Conservation (phyloP, 2,329 filamentous ascomycete genomes). For the Juglanconis sp. region DNA sequence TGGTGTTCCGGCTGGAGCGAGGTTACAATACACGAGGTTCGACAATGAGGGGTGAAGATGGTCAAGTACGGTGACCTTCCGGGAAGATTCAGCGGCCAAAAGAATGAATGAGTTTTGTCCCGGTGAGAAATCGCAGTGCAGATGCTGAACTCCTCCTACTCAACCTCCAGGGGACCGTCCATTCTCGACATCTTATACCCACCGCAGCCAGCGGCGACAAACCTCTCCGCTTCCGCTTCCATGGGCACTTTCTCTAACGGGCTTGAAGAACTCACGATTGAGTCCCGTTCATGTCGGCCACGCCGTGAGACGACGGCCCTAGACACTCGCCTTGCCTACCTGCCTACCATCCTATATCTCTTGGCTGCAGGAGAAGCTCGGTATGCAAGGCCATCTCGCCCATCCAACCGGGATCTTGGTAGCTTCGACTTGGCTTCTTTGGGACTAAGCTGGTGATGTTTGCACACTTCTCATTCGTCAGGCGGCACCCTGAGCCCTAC, state of each 20-base stretch:
- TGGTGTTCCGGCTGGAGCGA: not conserved
- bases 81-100: no score
- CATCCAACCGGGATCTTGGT: not conserved
- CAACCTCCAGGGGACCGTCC: not conserved
- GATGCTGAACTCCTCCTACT: not conserved
- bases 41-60: not conserved
- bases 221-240: not conserved
- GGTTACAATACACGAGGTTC: not conserved
- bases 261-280: not conserved
- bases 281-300: not conserved
- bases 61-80: no score
- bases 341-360: not conserved
- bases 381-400: not conserved
- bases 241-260: not conserved
- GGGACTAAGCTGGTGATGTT: not conserved
- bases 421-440: slow-evolving; percentile 11
- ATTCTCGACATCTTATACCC: slow-evolving; percentile 3
- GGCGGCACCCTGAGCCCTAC: not conserved
- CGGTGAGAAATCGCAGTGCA: not conserved
- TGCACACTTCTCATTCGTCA: not conserved
- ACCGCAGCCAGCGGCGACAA: not conserved
- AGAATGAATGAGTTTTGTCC: no score
- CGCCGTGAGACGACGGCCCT: not conserved
- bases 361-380: slow-evolving; percentile 2
- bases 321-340: not conserved